Conservation (phyloP, 352 stramenopile genomes). For the Aphanomyces invadans region DNA sequence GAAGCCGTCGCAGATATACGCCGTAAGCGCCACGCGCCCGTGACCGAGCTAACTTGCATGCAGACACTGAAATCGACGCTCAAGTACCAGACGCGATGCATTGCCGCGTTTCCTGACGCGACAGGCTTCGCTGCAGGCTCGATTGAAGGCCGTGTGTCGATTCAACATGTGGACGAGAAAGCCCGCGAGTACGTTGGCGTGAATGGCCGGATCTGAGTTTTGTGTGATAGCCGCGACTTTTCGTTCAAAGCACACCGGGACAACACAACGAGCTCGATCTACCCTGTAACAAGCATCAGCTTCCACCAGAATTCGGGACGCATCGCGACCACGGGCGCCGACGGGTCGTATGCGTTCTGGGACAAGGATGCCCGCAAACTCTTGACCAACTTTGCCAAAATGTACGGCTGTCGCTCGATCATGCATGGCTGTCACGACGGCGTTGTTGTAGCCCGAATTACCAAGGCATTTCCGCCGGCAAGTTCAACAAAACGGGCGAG, state of each 20-base stretch:
- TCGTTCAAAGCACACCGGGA: constrained; percentile 91
- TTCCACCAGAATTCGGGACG: constrained; percentile 91
- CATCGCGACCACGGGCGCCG: constrained; percentile 93
- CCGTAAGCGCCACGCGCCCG: constrained; percentile 45
- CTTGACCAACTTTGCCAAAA: constrained; percentile 87
- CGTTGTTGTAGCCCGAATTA: constrained; percentile 39
- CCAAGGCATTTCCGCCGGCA: constrained; percentile 84
- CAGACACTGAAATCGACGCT: constrained; percentile 76
- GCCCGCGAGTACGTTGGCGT: constrained; percentile 41
- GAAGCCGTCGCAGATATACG: constrained; percentile 82
- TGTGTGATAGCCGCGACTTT: constrained; percentile 62
- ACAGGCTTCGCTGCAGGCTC: constrained; percentile 84
- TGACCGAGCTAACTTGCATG: not conserved
- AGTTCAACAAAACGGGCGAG: constrained; percentile 91
- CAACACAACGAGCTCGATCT: constrained; percentile 61
- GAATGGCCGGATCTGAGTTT: not conserved
- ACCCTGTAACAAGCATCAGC: constrained; percentile 82
- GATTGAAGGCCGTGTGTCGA: constrained; percentile 87
- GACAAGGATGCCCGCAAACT: constrained; percentile 97
- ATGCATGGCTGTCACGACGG: not conserved
- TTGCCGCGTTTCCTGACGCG: constrained; percentile 84
- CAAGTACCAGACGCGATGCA: constrained; percentile 83
- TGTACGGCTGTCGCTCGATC: constrained; percentile 33
- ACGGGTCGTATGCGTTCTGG: constrained; percentile 97
- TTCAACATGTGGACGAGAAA: constrained; percentile 85